phyloP scores from a whole-genome alignment of 495 filamentous ascomycete genomes.

The Aspergillus funiculosus region DNA sequence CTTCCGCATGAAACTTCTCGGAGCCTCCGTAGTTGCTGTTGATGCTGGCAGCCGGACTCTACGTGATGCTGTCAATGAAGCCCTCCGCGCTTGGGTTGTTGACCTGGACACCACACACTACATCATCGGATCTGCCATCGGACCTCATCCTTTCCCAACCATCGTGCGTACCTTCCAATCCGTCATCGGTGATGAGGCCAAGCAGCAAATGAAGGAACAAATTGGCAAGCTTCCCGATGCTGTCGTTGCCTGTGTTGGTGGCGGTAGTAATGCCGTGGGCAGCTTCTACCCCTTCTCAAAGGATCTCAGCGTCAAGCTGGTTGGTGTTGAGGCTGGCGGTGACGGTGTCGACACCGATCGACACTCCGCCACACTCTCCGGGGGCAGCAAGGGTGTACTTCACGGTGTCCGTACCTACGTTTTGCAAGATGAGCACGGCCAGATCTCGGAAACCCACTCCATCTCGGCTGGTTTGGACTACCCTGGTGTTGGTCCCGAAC shows the following conservation, averaged over 20 bases:
- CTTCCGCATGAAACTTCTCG: constrained; percentile 93
- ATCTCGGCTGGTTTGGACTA: constrained; percentile 97
- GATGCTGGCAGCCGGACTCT: constrained; percentile 80
- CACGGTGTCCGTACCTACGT: constrained; percentile 96
- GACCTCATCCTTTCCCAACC: constrained; percentile 91
- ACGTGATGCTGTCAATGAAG: constrained; percentile 94
- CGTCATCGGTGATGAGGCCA: constrained; percentile 89
- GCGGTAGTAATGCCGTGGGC: constrained; percentile 83
- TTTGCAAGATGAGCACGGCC: constrained; percentile 83
- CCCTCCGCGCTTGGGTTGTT: constrained; percentile 82
- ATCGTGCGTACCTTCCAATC: constrained; percentile 95
- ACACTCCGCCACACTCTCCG: constrained; percentile 86
- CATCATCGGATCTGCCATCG: constrained; percentile 92
- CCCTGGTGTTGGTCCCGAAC: constrained; percentile 90
- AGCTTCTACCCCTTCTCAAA: constrained; percentile 96
- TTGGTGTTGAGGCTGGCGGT: constrained; percentile 95
- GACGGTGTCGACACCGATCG: constrained; percentile 82
- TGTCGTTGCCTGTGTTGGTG: constrained; percentile 92
- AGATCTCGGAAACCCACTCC: constrained; percentile 91
- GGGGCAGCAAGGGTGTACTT: constrained; percentile 84
- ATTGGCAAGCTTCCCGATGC: constrained; percentile 88
- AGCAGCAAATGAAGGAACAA: constrained; percentile 73
- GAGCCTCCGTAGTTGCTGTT: constrained; percentile 79
- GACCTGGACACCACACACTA: constrained; percentile 87
- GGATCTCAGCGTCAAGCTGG: constrained; percentile 75